phyloP scores from a whole-genome alignment of 306 rosid species.

The Lagenaria siceraria region DNA sequence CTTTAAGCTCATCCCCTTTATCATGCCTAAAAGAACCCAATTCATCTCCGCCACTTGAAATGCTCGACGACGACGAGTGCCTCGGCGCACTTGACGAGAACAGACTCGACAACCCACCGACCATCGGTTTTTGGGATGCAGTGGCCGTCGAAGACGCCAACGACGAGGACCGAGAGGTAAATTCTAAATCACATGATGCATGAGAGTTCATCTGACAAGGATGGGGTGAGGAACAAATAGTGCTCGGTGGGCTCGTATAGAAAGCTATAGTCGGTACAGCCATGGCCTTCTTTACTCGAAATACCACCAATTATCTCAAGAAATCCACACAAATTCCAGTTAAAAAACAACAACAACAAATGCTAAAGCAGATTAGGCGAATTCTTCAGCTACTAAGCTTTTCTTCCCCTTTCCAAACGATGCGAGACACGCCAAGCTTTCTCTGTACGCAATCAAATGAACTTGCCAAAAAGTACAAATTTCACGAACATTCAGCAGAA shows the following conservation, averaged over 20 bases:
- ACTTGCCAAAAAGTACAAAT: not conserved
- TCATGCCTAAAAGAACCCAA: conserved; percentile 41
- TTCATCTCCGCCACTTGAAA: conserved; percentile 51
- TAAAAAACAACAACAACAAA: not conserved
- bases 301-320: not conserved
- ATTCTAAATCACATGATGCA: conserved; percentile 56
- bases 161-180: conserved; percentile 59
- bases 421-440: not conserved
- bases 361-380: not conserved
- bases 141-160: conserved; percentile 48
- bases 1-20: conserved; percentile 64
- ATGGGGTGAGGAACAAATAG: conserved; percentile 69
- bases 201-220: conserved; percentile 65
- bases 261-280: conserved; percentile 77
- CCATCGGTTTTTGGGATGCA: conserved; percentile 52
- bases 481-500: not conserved
- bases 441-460: not conserved
- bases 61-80: conserved; percentile 42
- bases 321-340: not conserved
- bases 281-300: conserved; percentile 24
- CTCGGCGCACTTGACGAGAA: conserved; percentile 58
- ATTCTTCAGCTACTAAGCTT: not conserved
- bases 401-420: not conserved
- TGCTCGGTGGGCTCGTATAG: conserved; percentile 81
- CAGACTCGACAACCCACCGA: conserved; percentile 66